Evolutionary conservation across 257 asterid genomes (phyloP).

Genomic region (Buddleja alternifolia): DNA sequence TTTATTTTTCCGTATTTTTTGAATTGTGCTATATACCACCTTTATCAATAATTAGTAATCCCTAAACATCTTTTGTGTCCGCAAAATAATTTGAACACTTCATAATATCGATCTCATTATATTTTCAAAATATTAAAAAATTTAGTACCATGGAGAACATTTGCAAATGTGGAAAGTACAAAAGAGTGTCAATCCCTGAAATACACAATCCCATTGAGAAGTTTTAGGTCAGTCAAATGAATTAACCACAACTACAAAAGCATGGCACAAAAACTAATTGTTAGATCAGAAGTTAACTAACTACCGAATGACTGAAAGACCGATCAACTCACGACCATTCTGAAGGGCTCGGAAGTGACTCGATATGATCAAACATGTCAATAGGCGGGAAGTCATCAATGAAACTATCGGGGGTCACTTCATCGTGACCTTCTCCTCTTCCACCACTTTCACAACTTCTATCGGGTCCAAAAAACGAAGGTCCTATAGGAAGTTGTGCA

Average conservation of each 20-base stretch:
- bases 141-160: not conserved
- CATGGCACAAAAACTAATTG: constrained; percentile 24
- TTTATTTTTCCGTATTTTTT: too few relatives aligned
- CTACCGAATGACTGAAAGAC: not conserved
- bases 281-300: not conserved
- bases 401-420: constrained; percentile 46
- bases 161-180: not conserved
- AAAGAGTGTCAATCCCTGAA: not conserved
- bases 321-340: constrained; percentile 43
- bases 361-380: constrained; percentile 66
- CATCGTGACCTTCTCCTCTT: constrained; percentile 27
- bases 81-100: too few relatives aligned
- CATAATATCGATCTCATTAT: too few relatives aligned
- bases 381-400: constrained; percentile 63
- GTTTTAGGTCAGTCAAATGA: constrained; percentile 2
- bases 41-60: too few relatives aligned
- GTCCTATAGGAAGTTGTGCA: constrained; percentile 35
- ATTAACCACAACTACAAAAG: constrained; percentile 27
- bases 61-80: too few relatives aligned
- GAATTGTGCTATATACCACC: too few relatives aligned
- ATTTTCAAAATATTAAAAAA: too few relatives aligned
- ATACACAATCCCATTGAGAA: too few relatives aligned
- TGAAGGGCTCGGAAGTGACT: constrained; percentile 70
- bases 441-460: constrained; percentile 28
- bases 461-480: constrained; percentile 38